Percentiles rank a stretch among this genome's conserved stretches.
Evolutionary conservation across 2,329 filamentous ascomycete species (phyloP).

Genomic region (Talaromyces sp.): DNA sequence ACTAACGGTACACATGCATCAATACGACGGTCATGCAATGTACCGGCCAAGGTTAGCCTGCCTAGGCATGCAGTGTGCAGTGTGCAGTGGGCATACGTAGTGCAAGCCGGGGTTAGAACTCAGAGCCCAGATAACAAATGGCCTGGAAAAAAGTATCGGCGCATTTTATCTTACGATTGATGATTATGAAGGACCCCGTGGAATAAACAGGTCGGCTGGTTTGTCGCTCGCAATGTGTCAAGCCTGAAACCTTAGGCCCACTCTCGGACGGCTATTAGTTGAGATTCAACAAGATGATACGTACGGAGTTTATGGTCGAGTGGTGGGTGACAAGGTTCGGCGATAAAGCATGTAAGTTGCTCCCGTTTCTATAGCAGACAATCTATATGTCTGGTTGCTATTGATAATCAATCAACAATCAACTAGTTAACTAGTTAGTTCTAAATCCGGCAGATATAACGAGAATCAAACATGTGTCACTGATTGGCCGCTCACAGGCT

Average conservation of each 20-base stretch:
- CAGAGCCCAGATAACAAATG: no score
- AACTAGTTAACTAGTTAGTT: no score
- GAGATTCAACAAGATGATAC: neutral
- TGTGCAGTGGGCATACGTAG: neutral
- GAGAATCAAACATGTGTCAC: neutral
- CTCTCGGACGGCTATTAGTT: neutral
- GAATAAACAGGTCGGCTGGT: neutral
- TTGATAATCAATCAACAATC: neutral
- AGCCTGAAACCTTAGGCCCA: neutral
- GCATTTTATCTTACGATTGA: neutral
- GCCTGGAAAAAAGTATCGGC: neutral
- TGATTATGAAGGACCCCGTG: neutral
- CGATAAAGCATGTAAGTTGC: neutral
- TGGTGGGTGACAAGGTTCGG: neutral
- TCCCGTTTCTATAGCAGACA: neutral
- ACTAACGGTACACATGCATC: neutral
- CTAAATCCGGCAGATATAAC: neutral
- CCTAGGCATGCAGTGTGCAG: neutral
- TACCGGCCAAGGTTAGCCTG: neutral
- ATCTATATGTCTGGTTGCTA: neutral
- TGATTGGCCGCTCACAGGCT: slow-evolving; percentile 1
- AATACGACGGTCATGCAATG: slow-evolving; percentile 2
- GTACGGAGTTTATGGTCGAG: neutral
- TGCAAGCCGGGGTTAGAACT: neutral
- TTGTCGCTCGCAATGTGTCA: neutral